Percentiles rank a stretch among this genome's conserved stretches.
phyloP scores from a whole-genome alignment of 139 green algal species.

The Astrephomene gubernaculifera region DNA sequence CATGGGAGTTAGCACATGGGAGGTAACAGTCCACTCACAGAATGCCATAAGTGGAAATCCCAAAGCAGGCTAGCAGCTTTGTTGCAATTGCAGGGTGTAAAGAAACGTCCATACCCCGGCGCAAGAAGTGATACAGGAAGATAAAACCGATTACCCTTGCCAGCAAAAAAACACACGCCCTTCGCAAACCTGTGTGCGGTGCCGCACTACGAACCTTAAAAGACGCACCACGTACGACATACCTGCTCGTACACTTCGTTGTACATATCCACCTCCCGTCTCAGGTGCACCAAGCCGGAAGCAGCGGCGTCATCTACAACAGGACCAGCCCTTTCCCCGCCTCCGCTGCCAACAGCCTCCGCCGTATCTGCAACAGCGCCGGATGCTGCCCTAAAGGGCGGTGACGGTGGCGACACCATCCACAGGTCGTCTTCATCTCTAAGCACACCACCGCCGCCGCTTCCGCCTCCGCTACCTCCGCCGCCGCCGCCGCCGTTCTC shows the following conservation, averaged over 20 bases:
- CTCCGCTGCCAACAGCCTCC: background rate
- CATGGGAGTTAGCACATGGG: too few species aligned
- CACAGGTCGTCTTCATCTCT: conserved; percentile 3
- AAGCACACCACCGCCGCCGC: background rate
- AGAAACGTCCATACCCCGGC: too few species aligned
- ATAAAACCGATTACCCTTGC: too few species aligned
- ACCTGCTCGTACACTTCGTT: conserved; percentile 29
- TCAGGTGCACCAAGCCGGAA: background rate
- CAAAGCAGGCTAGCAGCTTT: too few species aligned
- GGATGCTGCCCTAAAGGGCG: background rate
- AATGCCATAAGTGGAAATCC: too few species aligned
- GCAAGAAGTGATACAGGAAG: too few species aligned
- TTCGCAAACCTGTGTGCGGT: too few species aligned
- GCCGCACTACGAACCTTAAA: too few species aligned
- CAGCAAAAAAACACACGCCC: too few species aligned
- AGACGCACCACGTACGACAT: too few species aligned
- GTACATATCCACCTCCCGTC: background rate
- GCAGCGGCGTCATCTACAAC: background rate
- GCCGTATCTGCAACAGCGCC: background rate
- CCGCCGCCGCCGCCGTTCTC: background rate
- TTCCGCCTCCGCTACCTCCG: background rate
- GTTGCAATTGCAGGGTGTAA: too few species aligned
- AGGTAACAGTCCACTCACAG: too few species aligned
- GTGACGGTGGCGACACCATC: conserved; percentile 4
- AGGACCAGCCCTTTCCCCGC: background rate